Evolutionary conservation across 257 asterid genomes (phyloP), one percentile per base, ranked within the genome.

Genomic region (Plectranthus barbatus): DNA sequence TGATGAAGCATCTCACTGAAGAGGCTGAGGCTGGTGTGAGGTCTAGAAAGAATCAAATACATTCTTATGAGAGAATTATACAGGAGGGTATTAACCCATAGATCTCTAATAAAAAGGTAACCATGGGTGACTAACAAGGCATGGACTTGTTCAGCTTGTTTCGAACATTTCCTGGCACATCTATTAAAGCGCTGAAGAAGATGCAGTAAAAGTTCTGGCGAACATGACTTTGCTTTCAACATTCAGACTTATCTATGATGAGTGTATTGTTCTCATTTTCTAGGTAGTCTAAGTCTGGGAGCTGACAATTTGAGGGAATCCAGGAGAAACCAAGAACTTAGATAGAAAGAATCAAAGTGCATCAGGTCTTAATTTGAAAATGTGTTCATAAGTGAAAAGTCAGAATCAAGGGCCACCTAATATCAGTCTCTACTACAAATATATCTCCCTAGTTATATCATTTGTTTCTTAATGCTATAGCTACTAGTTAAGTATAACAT

Each of bases 81-180:
- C 39, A 89, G 80, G 31, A 86, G 88, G 29, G 99, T 92, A 61
- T 86, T 92, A 60, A 71, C 79, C 97, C 99, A 86, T 66, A 76
- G 69, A 45, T 84, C 64, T 9, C 82, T 72, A 44, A 76, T 54
- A 67, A 68, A 79, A 50, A 86, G 81, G 77, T 70, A 72, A 33
- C 96, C 97, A 26, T 69, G 58, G 52, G 88, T 83, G 44, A 68
- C 73, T 36, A 86, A 29, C 57, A 75, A 77, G 50, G 88, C 83
- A 66, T 88, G 96, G 3, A 88, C 76, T 68, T 83, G 92, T 48
- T 80, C 70, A 48, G 79, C 81, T 62, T 78, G 78, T 29, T 64
- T 68, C 3, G 68, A 40, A 55, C 54, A 45, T 23, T 60, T 86
- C 37, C 47, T 46, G 56, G 76, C 48, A 66, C 58, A 49, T 34